Percentiles rank a stretch among this genome's conserved stretches.
Evolutionary conservation across 2,329 filamentous ascomycete genomes (phyloP).

Genomic region (Emmonsiellopsis sp.): DNA sequence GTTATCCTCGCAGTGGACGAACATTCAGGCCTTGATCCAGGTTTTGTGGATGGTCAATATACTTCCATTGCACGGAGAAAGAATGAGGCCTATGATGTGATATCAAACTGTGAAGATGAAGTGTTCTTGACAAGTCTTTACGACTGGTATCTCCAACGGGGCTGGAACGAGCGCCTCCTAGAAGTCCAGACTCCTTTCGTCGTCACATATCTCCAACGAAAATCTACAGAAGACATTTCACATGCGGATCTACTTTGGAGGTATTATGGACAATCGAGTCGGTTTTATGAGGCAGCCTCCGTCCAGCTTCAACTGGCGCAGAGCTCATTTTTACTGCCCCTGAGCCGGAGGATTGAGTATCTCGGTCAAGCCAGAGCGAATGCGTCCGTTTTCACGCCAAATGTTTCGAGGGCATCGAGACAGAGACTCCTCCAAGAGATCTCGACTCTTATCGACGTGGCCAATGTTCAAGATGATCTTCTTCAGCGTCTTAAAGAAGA

Average conservation of each 20-base stretch:
- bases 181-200: slow-evolving; percentile 79
- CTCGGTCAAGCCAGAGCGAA: slow-evolving; percentile 88
- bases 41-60: slow-evolving; percentile 66
- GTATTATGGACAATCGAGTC: slow-evolving; percentile 77
- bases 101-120: slow-evolving; percentile 80
- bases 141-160: slow-evolving; percentile 87
- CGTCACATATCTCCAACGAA: slow-evolving; percentile 71
- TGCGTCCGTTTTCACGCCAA: slow-evolving; percentile 70
- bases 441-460: slow-evolving; percentile 78
- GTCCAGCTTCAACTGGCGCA: slow-evolving; percentile 78
- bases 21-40: slow-evolving; percentile 58
- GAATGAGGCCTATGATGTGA: slow-evolving; percentile 80
- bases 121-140: slow-evolving; percentile 96
- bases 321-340: slow-evolving; percentile 68
- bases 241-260: slow-evolving; percentile 88
- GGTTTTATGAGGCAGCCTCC: slow-evolving; percentile 77
- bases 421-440: slow-evolving; percentile 81
- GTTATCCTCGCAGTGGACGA: slow-evolving; percentile 70
- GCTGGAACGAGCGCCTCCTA: slow-evolving; percentile 77
- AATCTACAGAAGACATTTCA: slow-evolving; percentile 60
- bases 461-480: slow-evolving; percentile 89
- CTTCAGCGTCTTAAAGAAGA: slow-evolving; percentile 70
- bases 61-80: slow-evolving; percentile 70
- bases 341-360: slow-evolving; percentile 80
- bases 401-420: slow-evolving; percentile 68